phyloP scores from a whole-genome alignment of 768 basidiomycete genomes.

The Boletus sp. region DNA sequence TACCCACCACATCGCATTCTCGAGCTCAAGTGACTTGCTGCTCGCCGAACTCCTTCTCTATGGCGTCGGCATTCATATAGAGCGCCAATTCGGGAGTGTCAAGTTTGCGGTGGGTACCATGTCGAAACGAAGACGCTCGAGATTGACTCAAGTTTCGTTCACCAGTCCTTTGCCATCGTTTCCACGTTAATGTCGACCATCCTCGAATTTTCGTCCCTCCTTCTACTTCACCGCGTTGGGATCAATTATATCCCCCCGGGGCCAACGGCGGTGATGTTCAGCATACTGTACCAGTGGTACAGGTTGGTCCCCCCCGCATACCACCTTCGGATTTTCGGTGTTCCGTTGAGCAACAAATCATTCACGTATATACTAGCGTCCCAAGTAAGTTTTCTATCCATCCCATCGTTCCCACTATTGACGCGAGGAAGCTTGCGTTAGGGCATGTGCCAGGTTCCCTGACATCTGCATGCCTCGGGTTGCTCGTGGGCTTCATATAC shows the following conservation, averaged over 20 bases:
- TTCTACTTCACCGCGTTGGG: constrained; percentile 63
- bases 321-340: constrained; percentile 69
- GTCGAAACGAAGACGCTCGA: neutral
- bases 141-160: constrained; percentile 6
- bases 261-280: constrained; percentile 72
- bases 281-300: constrained; percentile 78
- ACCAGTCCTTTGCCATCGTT: constrained; percentile 74
- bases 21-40: constrained; percentile 84
- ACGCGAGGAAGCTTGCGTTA: constrained; percentile 55
- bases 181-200: constrained; percentile 64
- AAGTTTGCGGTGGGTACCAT: constrained; percentile 75
- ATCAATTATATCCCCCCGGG: constrained; percentile 76
- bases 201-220: constrained; percentile 60
- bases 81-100: constrained; percentile 80
- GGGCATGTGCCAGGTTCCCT: constrained; percentile 65
- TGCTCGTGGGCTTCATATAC: constrained; percentile 73
- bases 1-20: constrained; percentile 70
- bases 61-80: constrained; percentile 65
- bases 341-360: constrained; percentile 73
- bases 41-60: constrained; percentile 72
- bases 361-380: constrained; percentile 67
- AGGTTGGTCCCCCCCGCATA: constrained; percentile 76
- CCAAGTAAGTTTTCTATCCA: constrained; percentile 48
- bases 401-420: neutral
- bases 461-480: constrained; percentile 57